Base-by-base conservation (phyloP, 495 filamentous ascomycete genomes). In the Penicillium bialowiezense region DNA sequence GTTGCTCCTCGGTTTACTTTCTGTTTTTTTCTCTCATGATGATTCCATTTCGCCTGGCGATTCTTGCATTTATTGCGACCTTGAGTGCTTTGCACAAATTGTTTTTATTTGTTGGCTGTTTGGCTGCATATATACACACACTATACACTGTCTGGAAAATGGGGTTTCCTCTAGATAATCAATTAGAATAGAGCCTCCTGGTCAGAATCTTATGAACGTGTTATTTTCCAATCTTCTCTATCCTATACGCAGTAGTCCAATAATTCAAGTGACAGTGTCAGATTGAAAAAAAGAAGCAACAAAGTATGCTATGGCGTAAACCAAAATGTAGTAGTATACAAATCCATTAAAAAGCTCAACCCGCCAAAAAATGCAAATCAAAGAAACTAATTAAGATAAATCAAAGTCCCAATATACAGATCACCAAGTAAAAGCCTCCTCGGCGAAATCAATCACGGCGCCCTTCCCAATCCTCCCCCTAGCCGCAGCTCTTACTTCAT, bases 361-460 rank as follows among this genome's bases (percentile, higher is more conserved):
- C 23, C 23, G 23, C 23, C 23, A 26, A 26, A 26, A 24, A 32
- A 19, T 7, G 2, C 12, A 26, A 3, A 4, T 9, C 32, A 14
- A 21, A 36, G 9, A 46, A 12, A 32, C 19, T 15, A 14, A 36
- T 7, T 15, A 26, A 26, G 8, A 26, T 26, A 26, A 26, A 3
- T 4, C 23, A 8, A 26, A 26, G 23, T 26, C 23, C 8, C 23
- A 26, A 26, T 18, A 31, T 26, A 40, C 9, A 41, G 21, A 56
- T 51, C 43, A 61, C 87, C 87, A 92, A 12, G 87, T 92, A 70
- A 98, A 98, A 36, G 89, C 88, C 73, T 98, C 93, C 65, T 98
- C 93, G 18, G 91, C 77, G 68, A 97, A 97, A 65, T 97, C 91
- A 14, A 97, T 74, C 24, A 76, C 79, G 17, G 81, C 84, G 3